phyloP scores from a whole-genome alignment of 768 basidiomycete genomes.

The Psilocybe cyanescens region DNA sequence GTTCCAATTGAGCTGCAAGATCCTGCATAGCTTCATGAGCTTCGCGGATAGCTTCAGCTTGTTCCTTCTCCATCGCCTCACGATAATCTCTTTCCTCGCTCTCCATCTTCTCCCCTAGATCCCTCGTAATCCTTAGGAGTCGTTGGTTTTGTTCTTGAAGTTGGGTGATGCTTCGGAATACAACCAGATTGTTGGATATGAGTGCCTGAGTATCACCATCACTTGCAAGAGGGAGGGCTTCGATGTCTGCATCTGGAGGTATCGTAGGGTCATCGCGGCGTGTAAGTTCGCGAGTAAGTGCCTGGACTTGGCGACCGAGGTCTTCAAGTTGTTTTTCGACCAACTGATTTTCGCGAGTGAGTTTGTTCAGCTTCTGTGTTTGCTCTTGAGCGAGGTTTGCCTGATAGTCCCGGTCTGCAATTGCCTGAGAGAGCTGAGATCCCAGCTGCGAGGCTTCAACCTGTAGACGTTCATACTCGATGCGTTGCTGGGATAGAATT shows the following conservation, averaged over 20 bases:
- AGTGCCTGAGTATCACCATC: slow-evolving; percentile 72
- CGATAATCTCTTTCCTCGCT: slow-evolving; percentile 78
- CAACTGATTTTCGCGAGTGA: slow-evolving; percentile 64
- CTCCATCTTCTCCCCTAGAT: slow-evolving; percentile 86
- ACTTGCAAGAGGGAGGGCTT: slow-evolving; percentile 39
- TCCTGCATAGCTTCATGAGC: slow-evolving; percentile 87
- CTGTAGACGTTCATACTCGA: slow-evolving; percentile 85
- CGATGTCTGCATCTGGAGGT: slow-evolving; percentile 68
- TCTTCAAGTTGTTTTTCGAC: slow-evolving; percentile 80
- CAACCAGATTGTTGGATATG: slow-evolving; percentile 87
- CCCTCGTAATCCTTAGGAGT: slow-evolving; percentile 80
- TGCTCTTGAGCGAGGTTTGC: slow-evolving; percentile 57
- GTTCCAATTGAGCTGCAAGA: slow-evolving; percentile 77
- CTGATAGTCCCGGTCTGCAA: slow-evolving; percentile 76
- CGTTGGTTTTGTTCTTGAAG: slow-evolving; percentile 95
- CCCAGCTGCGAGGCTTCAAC: slow-evolving; percentile 82
- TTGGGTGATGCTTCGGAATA: slow-evolving; percentile 77
- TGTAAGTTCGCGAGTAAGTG: slow-evolving; percentile 76
- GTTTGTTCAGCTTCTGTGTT: slow-evolving; percentile 63
- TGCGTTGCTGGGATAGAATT: slow-evolving; percentile 85
- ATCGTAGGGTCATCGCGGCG: slow-evolving; percentile 85
- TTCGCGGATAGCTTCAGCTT: slow-evolving; percentile 80
- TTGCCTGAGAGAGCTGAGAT: slow-evolving; percentile 73
- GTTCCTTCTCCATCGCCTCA: slow-evolving; percentile 71
- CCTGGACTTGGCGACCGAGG: slow-evolving; percentile 83